Percentiles rank a stretch among this genome's conserved stretches.
phyloP scores from a whole-genome alignment of 2,329 filamentous ascomycete genomes.

The Coniochaeta sp. region DNA sequence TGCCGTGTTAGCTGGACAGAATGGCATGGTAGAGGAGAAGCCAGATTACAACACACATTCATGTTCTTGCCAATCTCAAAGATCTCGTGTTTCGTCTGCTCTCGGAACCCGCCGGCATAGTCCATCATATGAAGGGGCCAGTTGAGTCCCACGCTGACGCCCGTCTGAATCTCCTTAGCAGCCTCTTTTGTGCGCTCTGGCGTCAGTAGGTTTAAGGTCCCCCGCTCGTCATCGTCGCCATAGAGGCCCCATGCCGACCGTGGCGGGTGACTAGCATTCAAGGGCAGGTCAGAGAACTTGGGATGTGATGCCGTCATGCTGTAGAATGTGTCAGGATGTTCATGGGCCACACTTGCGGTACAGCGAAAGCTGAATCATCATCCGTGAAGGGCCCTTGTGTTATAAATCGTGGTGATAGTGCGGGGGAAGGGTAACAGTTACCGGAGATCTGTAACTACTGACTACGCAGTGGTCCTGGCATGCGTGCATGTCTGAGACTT shows the following conservation, averaged over 20 bases:
- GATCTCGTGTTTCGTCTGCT: background rate
- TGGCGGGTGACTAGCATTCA: constrained; percentile 32
- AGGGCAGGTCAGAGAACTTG: constrained; percentile 31
- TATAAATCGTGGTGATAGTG: background rate
- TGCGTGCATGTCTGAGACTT: background rate
- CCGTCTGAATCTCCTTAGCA: constrained; percentile 35
- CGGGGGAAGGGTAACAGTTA: constrained; percentile 1
- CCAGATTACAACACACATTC: background rate
- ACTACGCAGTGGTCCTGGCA: no score
- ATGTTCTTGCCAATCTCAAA: constrained; percentile 1
- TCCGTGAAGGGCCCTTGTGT: background rate
- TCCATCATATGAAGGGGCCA: constrained; percentile 27
- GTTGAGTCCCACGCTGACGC: constrained; percentile 27
- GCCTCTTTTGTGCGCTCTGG: constrained; percentile 32
- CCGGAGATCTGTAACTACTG: no score
- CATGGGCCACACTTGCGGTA: background rate
- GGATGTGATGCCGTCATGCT: constrained; percentile 31
- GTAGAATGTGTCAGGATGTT: constrained; percentile 23
- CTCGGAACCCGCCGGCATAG: background rate
- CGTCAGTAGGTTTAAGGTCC: constrained; percentile 43
- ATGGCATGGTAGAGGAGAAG: background rate
- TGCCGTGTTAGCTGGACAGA: background rate
- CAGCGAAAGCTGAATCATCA: background rate
- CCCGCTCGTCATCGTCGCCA: constrained; percentile 35
- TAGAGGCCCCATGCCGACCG: constrained; percentile 36